phyloP scores from a whole-genome alignment of 768 basidiomycete genomes.

The Thelephora ganbajun region DNA sequence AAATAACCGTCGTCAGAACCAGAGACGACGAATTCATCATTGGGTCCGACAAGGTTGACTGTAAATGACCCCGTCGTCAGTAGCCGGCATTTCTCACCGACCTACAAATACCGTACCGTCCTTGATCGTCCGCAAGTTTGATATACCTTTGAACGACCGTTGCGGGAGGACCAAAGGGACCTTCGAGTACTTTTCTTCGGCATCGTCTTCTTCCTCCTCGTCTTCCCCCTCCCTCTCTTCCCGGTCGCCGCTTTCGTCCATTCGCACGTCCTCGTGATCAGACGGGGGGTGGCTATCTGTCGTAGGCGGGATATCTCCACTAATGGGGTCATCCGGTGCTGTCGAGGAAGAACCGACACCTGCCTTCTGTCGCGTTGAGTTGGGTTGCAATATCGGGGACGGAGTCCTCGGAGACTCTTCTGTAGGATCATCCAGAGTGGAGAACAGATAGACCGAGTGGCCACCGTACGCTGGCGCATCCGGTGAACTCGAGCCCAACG shows the following conservation, averaged over 20 bases:
- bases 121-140: conserved; percentile 76
- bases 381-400: conserved; percentile 7
- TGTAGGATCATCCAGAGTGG: conserved; percentile 48
- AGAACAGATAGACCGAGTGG: conserved; percentile 63
- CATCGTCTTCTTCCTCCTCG: conserved; percentile 6
- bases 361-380: neutral
- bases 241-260: conserved; percentile 20
- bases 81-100: neutral
- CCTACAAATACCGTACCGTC: conserved; percentile 43
- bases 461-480: conserved; percentile 47
- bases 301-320: conserved; percentile 7
- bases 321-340: neutral
- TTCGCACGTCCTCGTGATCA: conserved; percentile 15
- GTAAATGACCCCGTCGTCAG: neutral
- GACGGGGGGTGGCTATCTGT: neutral
- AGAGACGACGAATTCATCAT: conserved; percentile 65
- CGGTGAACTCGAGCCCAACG: neutral
- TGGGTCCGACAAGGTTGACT: conserved; percentile 79
- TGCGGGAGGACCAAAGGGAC: conserved; percentile 52
- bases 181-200: conserved; percentile 12
- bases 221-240: conserved; percentile 15
- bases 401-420: conserved; percentile 3
- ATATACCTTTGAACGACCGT: conserved; percentile 47
- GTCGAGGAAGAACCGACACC: neutral
- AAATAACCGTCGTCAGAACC: conserved; percentile 83